Percentiles rank a stretch among this genome's conserved stretches.
Conservation (phyloP, 805 yeast species). For the Monosporozyma yasuniensis region DNA sequence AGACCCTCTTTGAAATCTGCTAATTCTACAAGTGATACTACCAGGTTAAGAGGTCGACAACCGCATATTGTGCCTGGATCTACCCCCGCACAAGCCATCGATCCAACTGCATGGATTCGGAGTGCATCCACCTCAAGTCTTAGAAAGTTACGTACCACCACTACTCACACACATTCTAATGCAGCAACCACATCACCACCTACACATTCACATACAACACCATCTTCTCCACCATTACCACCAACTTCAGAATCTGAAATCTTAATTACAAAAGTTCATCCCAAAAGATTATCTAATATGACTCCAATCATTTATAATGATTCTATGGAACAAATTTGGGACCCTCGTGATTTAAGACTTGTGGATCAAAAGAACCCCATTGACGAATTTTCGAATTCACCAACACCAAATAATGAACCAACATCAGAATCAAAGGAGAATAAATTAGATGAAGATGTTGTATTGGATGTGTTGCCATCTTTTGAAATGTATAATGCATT, state of each 20-base stretch:
- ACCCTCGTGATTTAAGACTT: neutral
- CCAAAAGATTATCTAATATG: neutral
- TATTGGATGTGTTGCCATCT: constrained; percentile 20
- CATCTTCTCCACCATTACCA: neutral
- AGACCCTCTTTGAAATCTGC: neutral
- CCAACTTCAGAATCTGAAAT: neutral
- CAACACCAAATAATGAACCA: constrained; percentile 13
- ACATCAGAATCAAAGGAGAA: neutral
- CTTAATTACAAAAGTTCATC: neutral
- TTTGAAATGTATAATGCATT: constrained; percentile 22
- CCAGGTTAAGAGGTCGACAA: neutral
- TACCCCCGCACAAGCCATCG: neutral
- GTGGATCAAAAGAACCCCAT: constrained; percentile 8
- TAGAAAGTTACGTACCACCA: constrained; percentile 2
- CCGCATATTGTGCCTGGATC: neutral
- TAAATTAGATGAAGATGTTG: constrained; percentile 4
- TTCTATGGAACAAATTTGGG: neutral
- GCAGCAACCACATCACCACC: neutral
- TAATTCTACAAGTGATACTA: neutral
- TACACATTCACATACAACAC: neutral
- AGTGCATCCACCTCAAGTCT: constrained; percentile 21
- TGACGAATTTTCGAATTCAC: constrained; percentile 20
- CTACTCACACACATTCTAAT: neutral
- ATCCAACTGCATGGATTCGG: constrained; percentile 11
- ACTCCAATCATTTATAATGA: neutral